Evolutionary conservation across 2,329 filamentous ascomycete genomes (phyloP), one percentile per base, ranked within the genome.

Genomic region (Daldinia sp.): DNA sequence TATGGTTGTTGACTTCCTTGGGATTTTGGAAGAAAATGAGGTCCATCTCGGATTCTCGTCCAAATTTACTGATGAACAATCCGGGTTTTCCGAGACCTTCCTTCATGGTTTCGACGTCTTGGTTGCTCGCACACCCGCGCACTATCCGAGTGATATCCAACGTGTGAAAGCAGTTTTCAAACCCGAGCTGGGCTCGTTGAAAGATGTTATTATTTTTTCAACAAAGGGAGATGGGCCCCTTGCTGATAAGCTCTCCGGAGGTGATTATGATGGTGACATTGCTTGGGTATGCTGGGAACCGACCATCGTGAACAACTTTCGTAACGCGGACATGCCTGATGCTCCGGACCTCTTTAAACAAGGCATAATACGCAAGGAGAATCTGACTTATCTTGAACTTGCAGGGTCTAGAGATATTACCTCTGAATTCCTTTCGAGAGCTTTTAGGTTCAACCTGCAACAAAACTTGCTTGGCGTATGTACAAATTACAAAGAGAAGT

Each of bases 251-350:
- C 79, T 94, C 0, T 92, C 90, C 1, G 92, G 92, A 0, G 92
- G 92, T 0, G 92, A 94, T 70, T 94, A 93, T 64, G 91, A 94
- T 67, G 92, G 92, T 0, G 92, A 95, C 64, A 83, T 79, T n/a
- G 86, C 90, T 3, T 94, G 90, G 90, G 77, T 92, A 0, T 92
- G 89, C 70, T 94, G 90, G 89, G 90, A 94, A 25, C 78, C 80
- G 0, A 75, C 78, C 0, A 82, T 95, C 2, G 89, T 92, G 0
- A 69, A 79, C 4, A 86, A 87, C n/a, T 94, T 94, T 68, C 67
- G 71, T 3, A 93, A 91, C 60, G 85, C 86, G 0, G 78, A 82
- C 0, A 75, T 82, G 4, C 85, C 84, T 0, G 29, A 71, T 0
- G 56, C 74, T 6, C 77, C 77, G 0, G 81, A 85, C 53, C 73